Evolutionary conservation across 139 green algal species (phyloP), one percentile per base, ranked within the genome.

Genomic region (Coelastrella sp.): DNA sequence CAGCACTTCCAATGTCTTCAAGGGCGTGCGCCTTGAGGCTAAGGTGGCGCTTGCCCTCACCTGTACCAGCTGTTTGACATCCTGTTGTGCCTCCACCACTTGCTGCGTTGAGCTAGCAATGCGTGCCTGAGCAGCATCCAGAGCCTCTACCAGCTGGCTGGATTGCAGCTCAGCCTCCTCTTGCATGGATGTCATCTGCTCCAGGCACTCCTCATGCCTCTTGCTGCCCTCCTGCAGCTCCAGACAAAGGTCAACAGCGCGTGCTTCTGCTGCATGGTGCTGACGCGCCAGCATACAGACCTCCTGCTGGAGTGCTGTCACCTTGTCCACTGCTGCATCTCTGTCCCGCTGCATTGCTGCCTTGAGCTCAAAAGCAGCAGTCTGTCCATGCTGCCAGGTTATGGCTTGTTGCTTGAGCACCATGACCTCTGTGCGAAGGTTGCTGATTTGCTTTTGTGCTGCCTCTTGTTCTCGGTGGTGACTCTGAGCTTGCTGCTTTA

Each of bases 11-110:
- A 60, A 60, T 81, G 25, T 17, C 7, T 60, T 14, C 74, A 81
- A 60, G 35, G 3, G 35, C 35, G 35, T 49, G 35, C 35, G 35
- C 35, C 35, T 3, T 3, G 35, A 49, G 35, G 35, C 35, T 3
- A 49, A 49, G 35, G 35, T 49, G 35, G 35, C 3, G 35, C 35
- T 3, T 49, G 35, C 5, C 14, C 79, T 15, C 57, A 85, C 79
- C 79, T 85, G 56, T 72, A 57, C 57, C 57, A 85, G 79, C 81
- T 86, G 81, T 60, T 22, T 75, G 59, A 75, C 81, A 70, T 86
- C 81, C 49, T 57, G 81, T 19, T 86, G 81, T 7, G 81, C 81
- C n/a, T 86, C 81, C 7, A 74, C 81, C 59, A 74, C 59, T 25
- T 86, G 81, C 59, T 86, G 81, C 8, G 81, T 86, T 27, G 58